These are phyloP conservation scores for Auricularia cornea DNA, from an alignment of 768 basidiomycete genomes.

Conservation along the genomic window DNA sequence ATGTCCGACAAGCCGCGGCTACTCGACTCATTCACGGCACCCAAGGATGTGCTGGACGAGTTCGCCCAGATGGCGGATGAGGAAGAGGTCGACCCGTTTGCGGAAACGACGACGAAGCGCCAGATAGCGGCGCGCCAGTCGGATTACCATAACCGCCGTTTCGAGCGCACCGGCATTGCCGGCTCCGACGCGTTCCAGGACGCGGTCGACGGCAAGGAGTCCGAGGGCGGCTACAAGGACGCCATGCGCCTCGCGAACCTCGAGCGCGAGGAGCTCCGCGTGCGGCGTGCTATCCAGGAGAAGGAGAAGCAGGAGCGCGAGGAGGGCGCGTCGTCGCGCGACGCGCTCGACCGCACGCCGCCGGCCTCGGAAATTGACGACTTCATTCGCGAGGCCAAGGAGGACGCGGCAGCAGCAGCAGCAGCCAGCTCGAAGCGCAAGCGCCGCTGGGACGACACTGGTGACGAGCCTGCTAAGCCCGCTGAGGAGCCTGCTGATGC, in stretches of 20 bases:
- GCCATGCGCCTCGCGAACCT: constrained; percentile 86
- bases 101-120: constrained; percentile 84
- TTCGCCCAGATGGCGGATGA: constrained; percentile 91
- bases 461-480: constrained; percentile 39
- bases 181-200: constrained; percentile 73
- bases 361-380: constrained; percentile 72
- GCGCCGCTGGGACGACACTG: constrained; percentile 67
- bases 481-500: constrained; percentile 75
- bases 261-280: constrained; percentile 88
- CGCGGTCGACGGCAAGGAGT: constrained; percentile 52
- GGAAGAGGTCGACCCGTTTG: constrained; percentile 85
- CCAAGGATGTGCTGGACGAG: constrained; percentile 89
- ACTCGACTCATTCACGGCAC: constrained; percentile 85
- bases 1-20: constrained; percentile 42
- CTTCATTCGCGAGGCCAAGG: constrained; percentile 48
- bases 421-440: constrained; percentile 58
- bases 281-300: constrained; percentile 79
- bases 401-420: constrained; percentile 22
- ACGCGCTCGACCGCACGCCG: constrained; percentile 86
- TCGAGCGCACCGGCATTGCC: constrained; percentile 73
- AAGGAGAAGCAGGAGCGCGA: constrained; percentile 74
- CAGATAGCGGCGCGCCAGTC: constrained; percentile 91
- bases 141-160: constrained; percentile 91
- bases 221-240: constrained; percentile 89
- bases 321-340: constrained; percentile 52